Percentiles rank a stretch among this genome's conserved stretches.
Evolutionary conservation across 805 yeast genomes (phyloP).

Genomic region (Metschnikowia shivogae): DNA sequence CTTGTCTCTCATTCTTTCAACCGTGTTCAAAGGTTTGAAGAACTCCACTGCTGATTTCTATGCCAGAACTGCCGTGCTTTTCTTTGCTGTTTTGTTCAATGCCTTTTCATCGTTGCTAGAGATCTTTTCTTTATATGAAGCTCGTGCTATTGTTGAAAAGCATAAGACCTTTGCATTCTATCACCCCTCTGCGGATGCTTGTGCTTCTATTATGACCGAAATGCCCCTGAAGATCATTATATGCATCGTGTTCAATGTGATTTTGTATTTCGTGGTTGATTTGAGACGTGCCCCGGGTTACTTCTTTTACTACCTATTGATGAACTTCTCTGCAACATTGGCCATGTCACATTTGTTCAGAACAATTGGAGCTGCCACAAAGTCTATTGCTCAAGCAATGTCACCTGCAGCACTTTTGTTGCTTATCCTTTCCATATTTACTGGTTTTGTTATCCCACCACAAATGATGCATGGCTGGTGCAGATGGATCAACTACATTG

Average conservation of each 20-base stretch:
- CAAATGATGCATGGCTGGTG: constrained; percentile 31
- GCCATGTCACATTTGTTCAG: constrained; percentile 38
- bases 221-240: constrained; percentile 51
- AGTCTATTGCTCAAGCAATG: constrained; percentile 36
- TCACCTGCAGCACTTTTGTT: constrained; percentile 41
- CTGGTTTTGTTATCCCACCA: constrained; percentile 41
- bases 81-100: constrained; percentile 55
- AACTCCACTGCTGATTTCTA: constrained; percentile 50
- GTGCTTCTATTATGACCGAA: constrained; percentile 55
- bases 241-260: constrained; percentile 28
- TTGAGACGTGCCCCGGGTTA: constrained; percentile 32
- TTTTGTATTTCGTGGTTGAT: constrained; percentile 24
- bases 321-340: constrained; percentile 15
- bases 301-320: constrained; percentile 33
- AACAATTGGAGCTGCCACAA: constrained; percentile 37
- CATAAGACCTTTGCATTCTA: constrained; percentile 69
- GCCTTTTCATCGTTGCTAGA: constrained; percentile 58
- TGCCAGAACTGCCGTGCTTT: constrained; percentile 57
- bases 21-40: constrained; percentile 50
- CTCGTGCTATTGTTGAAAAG: constrained; percentile 60
- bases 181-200: constrained; percentile 68
- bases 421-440: constrained; percentile 50
- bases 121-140: constrained; percentile 51
- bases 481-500: constrained; percentile 34
- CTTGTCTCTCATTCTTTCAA: constrained; percentile 56